These are phyloP conservation scores for Neohortaea acidophila DNA, from an alignment of 495 filamentous ascomycete species.

Conservation along the genomic window DNA sequence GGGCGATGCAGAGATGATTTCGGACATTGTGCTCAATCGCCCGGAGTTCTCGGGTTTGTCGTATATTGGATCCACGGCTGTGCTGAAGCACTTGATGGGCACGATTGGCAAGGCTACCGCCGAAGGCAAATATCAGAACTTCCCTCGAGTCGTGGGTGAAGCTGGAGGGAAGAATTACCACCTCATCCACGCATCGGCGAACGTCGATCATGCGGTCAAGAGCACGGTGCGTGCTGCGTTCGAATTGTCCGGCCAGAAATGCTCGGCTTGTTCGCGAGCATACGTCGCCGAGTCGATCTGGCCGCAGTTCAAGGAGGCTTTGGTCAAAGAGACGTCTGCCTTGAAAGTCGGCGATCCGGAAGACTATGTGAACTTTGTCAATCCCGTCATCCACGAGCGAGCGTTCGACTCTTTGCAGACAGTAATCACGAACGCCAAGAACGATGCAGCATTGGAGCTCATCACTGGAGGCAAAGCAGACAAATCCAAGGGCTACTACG, in stretches of 20 bases:
- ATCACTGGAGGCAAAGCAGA: constrained; percentile 58
- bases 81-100: constrained; percentile 63
- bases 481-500: constrained; percentile 50
- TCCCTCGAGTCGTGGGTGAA: constrained; percentile 72
- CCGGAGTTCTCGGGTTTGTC: constrained; percentile 60
- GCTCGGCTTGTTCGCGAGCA: constrained; percentile 61
- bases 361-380: constrained; percentile 55
- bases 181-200: constrained; percentile 58
- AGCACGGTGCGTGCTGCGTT: constrained; percentile 78
- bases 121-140: constrained; percentile 52
- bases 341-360: constrained; percentile 55
- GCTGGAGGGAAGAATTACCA: constrained; percentile 92
- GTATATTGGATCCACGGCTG: constrained; percentile 67
- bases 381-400: constrained; percentile 59
- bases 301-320: constrained; percentile 35
- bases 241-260: constrained; percentile 85
- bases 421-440: constrained; percentile 52
- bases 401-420: constrained; percentile 56
- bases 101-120: constrained; percentile 54
- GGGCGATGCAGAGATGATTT: constrained; percentile 61
- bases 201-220: constrained; percentile 57
- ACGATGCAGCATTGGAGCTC: constrained; percentile 46
- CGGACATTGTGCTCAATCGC: constrained; percentile 49
- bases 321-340: constrained; percentile 2
- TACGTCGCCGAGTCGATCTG: constrained; percentile 51